phyloP scores from a whole-genome alignment of 2,329 filamentous ascomycete genomes.

The Myriosclerotinia scirpicola region DNA sequence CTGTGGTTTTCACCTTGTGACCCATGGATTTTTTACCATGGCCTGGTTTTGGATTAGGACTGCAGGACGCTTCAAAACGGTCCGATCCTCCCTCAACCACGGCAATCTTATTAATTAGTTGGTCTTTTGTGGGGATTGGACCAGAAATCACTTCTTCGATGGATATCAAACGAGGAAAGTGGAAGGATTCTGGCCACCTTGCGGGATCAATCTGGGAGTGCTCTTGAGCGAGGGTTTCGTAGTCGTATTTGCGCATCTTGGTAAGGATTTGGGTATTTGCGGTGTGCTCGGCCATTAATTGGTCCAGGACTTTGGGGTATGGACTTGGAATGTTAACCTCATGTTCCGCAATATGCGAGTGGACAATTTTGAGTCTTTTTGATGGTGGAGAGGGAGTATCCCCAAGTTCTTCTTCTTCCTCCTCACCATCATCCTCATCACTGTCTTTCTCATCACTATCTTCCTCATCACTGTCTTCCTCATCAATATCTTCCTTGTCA shows the following conservation, averaged over 20 bases:
- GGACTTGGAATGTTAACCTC: background rate
- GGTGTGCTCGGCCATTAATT: background rate
- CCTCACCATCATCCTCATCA: no score
- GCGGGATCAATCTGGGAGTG: background rate
- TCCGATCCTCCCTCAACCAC: background rate
- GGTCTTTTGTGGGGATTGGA: background rate
- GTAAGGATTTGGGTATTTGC: background rate
- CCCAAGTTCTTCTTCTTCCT: no score
- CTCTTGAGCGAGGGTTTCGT: background rate
- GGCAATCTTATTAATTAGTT: background rate
- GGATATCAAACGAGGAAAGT: background rate
- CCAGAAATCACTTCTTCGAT: background rate
- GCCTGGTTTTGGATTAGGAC: background rate
- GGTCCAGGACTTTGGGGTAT: background rate
- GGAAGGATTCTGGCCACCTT: background rate
- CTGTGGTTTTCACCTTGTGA: background rate
- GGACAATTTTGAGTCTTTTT: background rate
- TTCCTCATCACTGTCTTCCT: background rate
- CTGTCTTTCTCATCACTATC: background rate
- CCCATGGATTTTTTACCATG: background rate
- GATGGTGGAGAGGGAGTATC: background rate
- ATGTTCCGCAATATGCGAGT: no score
- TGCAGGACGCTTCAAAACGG: background rate
- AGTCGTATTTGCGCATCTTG: background rate
- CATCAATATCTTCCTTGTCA: no score